A percentile compares a stretch with the other conserved stretches of the same genome.
phyloP scores from a whole-genome alignment of 371 early-diverging fungal species.

The Mucor piriformis region DNA sequence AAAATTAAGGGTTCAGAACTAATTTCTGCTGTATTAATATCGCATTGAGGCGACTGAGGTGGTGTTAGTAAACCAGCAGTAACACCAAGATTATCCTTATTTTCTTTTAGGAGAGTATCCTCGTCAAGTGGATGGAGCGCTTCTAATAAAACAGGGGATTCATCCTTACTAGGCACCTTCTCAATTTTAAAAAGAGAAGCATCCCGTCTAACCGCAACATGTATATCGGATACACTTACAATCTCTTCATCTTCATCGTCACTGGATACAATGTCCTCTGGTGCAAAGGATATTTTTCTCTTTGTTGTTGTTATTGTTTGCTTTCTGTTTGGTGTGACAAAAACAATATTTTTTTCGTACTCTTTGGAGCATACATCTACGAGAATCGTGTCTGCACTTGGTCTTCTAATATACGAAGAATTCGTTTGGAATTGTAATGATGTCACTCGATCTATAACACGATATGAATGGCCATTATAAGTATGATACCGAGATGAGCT shows the following conservation, averaged over 20 bases:
- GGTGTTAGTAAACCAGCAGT: constrained; percentile 12
- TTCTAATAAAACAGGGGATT: background rate
- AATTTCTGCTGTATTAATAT: background rate
- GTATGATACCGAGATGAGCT: constrained; percentile 12
- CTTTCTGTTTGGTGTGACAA: background rate
- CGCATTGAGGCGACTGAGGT: constrained; percentile 15
- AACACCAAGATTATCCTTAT: background rate
- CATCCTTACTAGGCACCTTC: constrained; percentile 3
- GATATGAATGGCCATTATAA: constrained; percentile 12
- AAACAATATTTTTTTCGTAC: background rate
- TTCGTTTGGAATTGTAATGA: constrained; percentile 5
- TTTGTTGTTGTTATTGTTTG: background rate
- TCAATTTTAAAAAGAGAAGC: constrained; percentile 24
- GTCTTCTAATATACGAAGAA: background rate
- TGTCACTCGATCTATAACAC: constrained; percentile 14
- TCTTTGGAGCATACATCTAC: background rate
- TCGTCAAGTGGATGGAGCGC: background rate
- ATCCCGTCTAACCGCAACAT: constrained; percentile 22
- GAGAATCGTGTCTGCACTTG: constrained; percentile 3
- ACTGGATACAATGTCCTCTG: background rate
- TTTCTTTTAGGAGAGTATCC: background rate
- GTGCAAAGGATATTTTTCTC: background rate
- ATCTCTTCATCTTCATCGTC: constrained; percentile 14
- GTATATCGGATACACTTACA: constrained; percentile 4
- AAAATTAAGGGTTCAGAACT: background rate